These are phyloP conservation scores for Seminavis robusta DNA, from an alignment of 108 stramenopile genomes.

Conservation along the genomic window DNA sequence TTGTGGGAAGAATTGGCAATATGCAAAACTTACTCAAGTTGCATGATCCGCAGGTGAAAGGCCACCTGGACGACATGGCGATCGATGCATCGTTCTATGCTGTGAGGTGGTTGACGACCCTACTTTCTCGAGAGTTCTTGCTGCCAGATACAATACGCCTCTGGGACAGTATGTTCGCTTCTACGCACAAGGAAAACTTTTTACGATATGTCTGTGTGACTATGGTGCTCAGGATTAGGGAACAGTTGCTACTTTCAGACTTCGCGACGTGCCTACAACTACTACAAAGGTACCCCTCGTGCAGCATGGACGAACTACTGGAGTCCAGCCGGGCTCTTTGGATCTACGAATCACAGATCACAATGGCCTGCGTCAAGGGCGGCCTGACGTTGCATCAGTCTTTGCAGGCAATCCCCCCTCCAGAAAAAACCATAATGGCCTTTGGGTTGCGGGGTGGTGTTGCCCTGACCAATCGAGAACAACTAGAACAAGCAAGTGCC, in stretches of 20 bases:
- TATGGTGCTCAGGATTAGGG: slow-evolving; percentile 88
- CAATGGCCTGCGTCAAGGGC: slow-evolving; percentile 72
- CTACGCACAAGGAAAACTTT: slow-evolving; percentile 88
- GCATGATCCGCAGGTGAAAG: slow-evolving; percentile 85
- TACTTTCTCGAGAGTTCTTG: slow-evolving; percentile 93
- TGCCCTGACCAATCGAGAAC: too few relatives aligned
- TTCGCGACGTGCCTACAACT: slow-evolving; percentile 69
- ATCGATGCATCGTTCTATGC: slow-evolving; percentile 88
- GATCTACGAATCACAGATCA: slow-evolving; percentile 85
- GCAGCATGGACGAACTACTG: slow-evolving; percentile 61
- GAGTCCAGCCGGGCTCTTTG: slow-evolving; percentile 72
- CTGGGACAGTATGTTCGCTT: slow-evolving; percentile 96
- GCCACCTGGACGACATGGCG: slow-evolving; percentile 78
- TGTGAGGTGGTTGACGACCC: slow-evolving; percentile 94
- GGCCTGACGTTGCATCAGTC: slow-evolving; percentile 69
- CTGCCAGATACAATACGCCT: slow-evolving; percentile 95
- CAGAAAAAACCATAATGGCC: slow-evolving; percentile 72
- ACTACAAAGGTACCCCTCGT: slow-evolving; percentile 63
- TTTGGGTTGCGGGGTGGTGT: slow-evolving; percentile 68
- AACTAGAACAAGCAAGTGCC: not conserved
- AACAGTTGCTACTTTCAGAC: slow-evolving; percentile 72
- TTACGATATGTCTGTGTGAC: slow-evolving; percentile 89
- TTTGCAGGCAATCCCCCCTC: slow-evolving; percentile 60
- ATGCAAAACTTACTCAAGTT: slow-evolving; percentile 67
- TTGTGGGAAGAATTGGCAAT: slow-evolving; percentile 81